phyloP scores from a whole-genome alignment of 768 basidiomycete species.

The Hygrocybe punicea region DNA sequence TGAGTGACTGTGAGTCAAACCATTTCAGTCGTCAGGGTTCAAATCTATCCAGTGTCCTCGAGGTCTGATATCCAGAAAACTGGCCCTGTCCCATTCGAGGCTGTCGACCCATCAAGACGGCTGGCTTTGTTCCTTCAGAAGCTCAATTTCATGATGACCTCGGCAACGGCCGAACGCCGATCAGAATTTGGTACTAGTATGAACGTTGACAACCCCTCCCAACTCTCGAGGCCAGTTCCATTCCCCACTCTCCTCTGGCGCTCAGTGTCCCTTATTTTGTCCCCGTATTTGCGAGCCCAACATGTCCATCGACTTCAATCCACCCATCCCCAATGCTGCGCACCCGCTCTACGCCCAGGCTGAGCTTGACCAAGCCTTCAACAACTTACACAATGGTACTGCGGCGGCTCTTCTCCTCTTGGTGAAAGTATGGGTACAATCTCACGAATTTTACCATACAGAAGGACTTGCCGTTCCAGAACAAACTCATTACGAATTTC shows the following conservation, averaged over 20 bases:
- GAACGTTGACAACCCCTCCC: constrained; percentile 42
- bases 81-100: neutral
- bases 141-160: constrained; percentile 23
- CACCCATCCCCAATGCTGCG: constrained; percentile 24
- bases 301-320: constrained; percentile 55
- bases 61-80: neutral
- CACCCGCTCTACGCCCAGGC: constrained; percentile 50
- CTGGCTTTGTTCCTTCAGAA: constrained; percentile 2
- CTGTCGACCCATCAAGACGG: neutral
- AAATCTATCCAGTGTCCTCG: neutral
- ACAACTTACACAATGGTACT: constrained; percentile 38
- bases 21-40: neutral
- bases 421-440: constrained; percentile 32
- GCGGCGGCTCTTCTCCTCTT: constrained; percentile 40
- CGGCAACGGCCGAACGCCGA: constrained; percentile 57
- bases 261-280: constrained; percentile 16
- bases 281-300: constrained; percentile 32
- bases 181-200: constrained; percentile 43
- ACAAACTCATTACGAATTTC: constrained; percentile 62
- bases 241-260: constrained; percentile 22
- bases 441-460: constrained; percentile 46
- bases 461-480: constrained; percentile 56
- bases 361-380: constrained; percentile 58
- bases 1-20: neutral
- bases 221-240: no score